phyloP scores from a whole-genome alignment of 1,139 yeast species.

The Zygotorulaspora mrakii region DNA sequence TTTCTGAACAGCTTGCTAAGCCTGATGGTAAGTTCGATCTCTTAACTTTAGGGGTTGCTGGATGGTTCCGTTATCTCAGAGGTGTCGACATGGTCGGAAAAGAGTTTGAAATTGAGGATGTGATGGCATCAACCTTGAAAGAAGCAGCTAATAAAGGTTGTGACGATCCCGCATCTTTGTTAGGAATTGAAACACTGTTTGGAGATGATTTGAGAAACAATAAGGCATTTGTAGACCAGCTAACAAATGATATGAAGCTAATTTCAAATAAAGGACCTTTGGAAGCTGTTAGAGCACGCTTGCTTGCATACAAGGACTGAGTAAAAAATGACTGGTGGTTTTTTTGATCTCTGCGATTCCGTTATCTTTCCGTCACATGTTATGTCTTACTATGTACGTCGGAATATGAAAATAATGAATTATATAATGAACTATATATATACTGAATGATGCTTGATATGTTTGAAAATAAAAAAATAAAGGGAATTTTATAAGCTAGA shows the following conservation, averaged over 20 bases:
- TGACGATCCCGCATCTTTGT: slow-evolving; percentile 13
- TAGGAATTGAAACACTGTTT: slow-evolving; percentile 6
- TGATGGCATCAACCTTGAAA: slow-evolving; percentile 16
- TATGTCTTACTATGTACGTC: no score
- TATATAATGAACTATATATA: no score
- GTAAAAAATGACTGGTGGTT: no score
- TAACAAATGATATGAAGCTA: slow-evolving; percentile 18
- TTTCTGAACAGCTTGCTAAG: slow-evolving; percentile 8
- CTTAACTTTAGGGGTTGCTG: slow-evolving; percentile 10
- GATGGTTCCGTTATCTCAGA: slow-evolving; percentile 13
- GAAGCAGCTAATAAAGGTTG: slow-evolving; percentile 15
- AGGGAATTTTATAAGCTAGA: no score
- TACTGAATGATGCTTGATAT: no score
- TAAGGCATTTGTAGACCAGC: slow-evolving; percentile 29
- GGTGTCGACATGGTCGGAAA: slow-evolving; percentile 16
- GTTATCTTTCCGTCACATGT: no score
- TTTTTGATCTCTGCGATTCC: no score
- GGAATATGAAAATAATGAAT: no score
- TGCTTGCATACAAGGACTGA: slow-evolving; percentile 23
- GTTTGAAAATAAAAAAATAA: no score
- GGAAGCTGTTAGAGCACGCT: slow-evolving; percentile 6
- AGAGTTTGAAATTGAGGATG: slow-evolving; percentile 32
- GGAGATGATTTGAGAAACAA: slow-evolving; percentile 31
- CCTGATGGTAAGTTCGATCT: slow-evolving; percentile 5
- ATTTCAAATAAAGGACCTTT: slow-evolving; percentile 22